Base-by-base conservation (phyloP, 106 monocot genomes). In the Phalaenopsis aphrodite region DNA sequence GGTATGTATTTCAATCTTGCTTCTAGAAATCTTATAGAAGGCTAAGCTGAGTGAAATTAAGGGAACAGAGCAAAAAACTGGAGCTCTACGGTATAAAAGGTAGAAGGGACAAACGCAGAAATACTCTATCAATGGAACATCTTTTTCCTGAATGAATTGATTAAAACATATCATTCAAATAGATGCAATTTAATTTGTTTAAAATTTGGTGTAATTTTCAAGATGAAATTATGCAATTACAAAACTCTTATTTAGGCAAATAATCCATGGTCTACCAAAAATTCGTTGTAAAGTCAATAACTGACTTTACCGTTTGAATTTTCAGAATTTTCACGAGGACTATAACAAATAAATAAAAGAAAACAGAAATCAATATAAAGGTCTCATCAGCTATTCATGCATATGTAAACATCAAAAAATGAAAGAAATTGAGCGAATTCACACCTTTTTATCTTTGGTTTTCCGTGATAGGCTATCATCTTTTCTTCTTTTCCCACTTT, bases 391-490 rank as follows among this genome's bases (percentile, higher is more conserved):
- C 66, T 66, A 66, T 66, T 21, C 66, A 65, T 65, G 4, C 66
- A 3, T 66, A 66, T 66, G 8, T 69, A 69, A 37, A 69, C 9
- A 39, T 69, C 38, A 69, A 66, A 8, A 24, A 72, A 17, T 12
- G 41, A 41, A 16, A 41, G 41, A 2, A 15, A 41, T 42, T 1
- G 5, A 45, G 78, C 73, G 5, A 67, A 19, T 24, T 48, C 84
- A 74, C 38, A 94, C 97, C 94, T 92, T 98, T 85, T 98, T 98
- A 78, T 94, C 93, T 84, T 89, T 98, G 86, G 72, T 94, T 80
- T 90, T 98, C 85, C 74, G 84, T 19, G 88, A 39, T 56, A 89
- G 78, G 78, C 81, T 91, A 78, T 98, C 97, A 46, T 98, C 97
- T 89, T 94, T 98, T 83, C 90, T 98, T 87, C 89, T 94, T 81